phyloP scores from a whole-genome alignment of 208 protist genomes.

The Trypanosoma conorhini region DNA sequence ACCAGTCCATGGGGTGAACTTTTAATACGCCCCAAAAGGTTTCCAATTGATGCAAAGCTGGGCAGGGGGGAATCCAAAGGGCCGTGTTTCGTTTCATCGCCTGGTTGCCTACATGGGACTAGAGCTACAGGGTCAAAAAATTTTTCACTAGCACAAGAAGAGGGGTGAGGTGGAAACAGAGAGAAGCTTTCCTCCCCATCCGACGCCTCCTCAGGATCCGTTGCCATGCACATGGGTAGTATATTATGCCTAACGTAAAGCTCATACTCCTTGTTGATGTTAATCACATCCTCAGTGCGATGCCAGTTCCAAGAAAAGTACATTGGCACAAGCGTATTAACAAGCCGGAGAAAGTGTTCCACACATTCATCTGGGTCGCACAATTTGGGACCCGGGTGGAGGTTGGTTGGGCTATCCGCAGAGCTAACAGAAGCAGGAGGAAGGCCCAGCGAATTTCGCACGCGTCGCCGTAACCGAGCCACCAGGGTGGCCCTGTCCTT shows the following conservation, averaged over 20 bases:
- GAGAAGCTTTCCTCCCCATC: slow-evolving; percentile 46
- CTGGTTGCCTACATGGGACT: neutral
- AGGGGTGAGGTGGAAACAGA: slow-evolving; percentile 1
- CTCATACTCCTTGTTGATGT: slow-evolving; percentile 86
- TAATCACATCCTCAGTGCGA: slow-evolving; percentile 75
- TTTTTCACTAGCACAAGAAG: neutral
- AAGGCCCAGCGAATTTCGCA: neutral
- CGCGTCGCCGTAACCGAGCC: slow-evolving; percentile 32
- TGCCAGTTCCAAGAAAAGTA: slow-evolving; percentile 93
- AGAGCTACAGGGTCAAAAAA: neutral
- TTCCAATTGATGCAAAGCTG: slow-evolving; percentile 54
- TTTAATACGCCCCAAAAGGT: slow-evolving; percentile 43
- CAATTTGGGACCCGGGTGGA: slow-evolving; percentile 6
- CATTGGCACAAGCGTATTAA: slow-evolving; percentile 77
- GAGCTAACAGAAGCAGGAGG: neutral
- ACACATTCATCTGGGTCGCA: slow-evolving; percentile 60
- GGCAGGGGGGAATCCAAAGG: slow-evolving; percentile 8
- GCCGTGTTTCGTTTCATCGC: neutral
- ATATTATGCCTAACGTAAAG: slow-evolving; percentile 67
- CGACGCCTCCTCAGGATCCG: slow-evolving; percentile 53
- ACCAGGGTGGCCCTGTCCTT: slow-evolving; percentile 58
- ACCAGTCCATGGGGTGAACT: slow-evolving; percentile 59
- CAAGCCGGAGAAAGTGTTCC: slow-evolving; percentile 71
- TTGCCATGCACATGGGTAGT: slow-evolving; percentile 64
- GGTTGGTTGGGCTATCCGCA: slow-evolving; percentile 17